These are phyloP conservation scores for Thelephora aurantiotincta DNA, from an alignment of 768 basidiomycete genomes.

Conservation along the genomic window DNA sequence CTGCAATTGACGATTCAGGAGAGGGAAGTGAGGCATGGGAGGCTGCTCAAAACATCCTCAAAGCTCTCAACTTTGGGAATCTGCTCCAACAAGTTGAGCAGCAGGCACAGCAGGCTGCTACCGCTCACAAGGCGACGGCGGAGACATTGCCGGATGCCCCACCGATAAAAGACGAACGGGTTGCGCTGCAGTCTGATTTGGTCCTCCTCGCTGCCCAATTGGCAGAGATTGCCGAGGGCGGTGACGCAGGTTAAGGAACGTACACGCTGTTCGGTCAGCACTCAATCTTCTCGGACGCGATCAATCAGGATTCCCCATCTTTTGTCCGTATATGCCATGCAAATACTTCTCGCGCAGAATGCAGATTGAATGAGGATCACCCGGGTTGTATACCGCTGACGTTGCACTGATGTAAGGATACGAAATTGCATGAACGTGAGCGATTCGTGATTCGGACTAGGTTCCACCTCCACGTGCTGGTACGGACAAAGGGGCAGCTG, in stretches of 20 bases:
- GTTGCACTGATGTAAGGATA: no score
- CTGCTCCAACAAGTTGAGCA: conserved; percentile 27
- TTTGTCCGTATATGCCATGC: no score
- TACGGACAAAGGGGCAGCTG: no score
- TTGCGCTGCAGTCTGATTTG: conserved; percentile 59
- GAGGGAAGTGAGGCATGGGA: conserved; percentile 47
- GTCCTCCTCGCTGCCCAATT: conserved; percentile 62
- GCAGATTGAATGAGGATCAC: no score
- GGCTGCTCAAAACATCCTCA: conserved; percentile 64
- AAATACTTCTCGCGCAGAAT: no score
- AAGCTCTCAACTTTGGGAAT: conserved; percentile 60
- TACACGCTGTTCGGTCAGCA: no score
- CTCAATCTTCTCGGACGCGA: no score
- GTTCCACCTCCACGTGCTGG: no score
- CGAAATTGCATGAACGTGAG: no score
- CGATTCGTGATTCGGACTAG: no score
- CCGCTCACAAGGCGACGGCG: conserved; percentile 1
- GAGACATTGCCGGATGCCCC: not conserved
- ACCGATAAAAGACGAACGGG: conserved; percentile 27
- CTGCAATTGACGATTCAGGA: not conserved
- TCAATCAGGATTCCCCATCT: no score
- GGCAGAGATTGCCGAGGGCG: conserved; percentile 42
- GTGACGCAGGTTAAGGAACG: not conserved
- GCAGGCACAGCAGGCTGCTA: conserved; percentile 6
- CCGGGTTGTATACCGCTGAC: no score